A percentile compares a stretch with the other conserved stretches of the same genome.
phyloP scores from a whole-genome alignment of 495 filamentous ascomycete species.

The Neohortaea acidophila region DNA sequence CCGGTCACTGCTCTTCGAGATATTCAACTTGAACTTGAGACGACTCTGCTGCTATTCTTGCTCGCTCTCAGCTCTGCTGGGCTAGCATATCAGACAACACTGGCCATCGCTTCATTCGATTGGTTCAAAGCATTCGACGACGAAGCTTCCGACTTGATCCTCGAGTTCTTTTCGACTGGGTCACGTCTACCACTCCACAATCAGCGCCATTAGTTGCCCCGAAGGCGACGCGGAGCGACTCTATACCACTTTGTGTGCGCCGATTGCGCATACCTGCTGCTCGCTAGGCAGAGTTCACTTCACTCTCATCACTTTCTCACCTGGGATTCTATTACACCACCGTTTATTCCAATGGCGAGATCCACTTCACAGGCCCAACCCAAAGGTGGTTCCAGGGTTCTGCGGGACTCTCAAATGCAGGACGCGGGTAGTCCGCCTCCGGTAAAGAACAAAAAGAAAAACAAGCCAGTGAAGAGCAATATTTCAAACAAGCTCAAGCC shows the following conservation, averaged over 20 bases:
- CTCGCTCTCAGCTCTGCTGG: conserved; percentile 7
- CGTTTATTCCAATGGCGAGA: too few species aligned
- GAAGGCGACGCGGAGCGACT: conserved; percentile 1
- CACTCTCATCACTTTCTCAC: too few species aligned
- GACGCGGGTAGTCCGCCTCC: too few species aligned
- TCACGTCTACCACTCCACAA: not conserved
- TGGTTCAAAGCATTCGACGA: not conserved
- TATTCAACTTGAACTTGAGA: conserved; percentile 4
- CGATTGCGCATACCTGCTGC: too few species aligned
- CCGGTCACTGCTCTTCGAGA: conserved; percentile 17
- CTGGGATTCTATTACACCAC: too few species aligned
- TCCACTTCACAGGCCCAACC: too few species aligned
- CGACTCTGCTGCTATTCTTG: not conserved
- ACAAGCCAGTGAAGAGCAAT: not conserved
- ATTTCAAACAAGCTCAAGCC: not conserved
- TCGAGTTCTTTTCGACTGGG: not conserved
- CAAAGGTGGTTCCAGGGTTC: too few species aligned
- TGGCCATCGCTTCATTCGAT: not conserved
- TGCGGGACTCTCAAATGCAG: too few species aligned
- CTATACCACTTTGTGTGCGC: too few species aligned
- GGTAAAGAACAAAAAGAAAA: not conserved
- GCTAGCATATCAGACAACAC: not conserved
- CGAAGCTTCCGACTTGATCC: conserved; percentile 3
- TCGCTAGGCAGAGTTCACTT: too few species aligned
- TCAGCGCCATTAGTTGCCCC: not conserved